Evolutionary conservation across 106 monocot species (phyloP), one percentile per base, ranked within the genome.

Genomic region (Dendrobium nobile): DNA sequence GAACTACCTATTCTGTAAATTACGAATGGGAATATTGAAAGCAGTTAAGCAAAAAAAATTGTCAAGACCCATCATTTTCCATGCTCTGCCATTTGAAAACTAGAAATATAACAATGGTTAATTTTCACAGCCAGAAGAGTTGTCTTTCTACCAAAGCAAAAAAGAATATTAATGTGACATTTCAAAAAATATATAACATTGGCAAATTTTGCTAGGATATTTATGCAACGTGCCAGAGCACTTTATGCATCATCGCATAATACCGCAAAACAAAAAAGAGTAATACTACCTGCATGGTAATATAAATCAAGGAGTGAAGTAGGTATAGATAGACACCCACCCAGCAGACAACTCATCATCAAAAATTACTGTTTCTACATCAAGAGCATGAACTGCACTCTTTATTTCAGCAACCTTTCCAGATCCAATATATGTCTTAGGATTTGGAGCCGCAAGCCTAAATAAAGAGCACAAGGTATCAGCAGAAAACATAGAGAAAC

Each of bases 371-470:
- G 94, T 92, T 84, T 98, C 92, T 51, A 94, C 90, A 85, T 90
- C 92, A 87, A 94, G 89, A 55, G 92, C 90, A 75, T 88, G 92
- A 54, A 98, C 78, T 78, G 97, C 90, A 84, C 81, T 92, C 85
- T 88, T 98, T 58, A 98, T 98, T 90, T 98, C 97, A 82, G 94
- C 80, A 82, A 91, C 94, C 85, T 98, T 98, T 67, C 97, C 97
- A 78, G 97, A 94, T 75, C 97, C 97, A 84, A 98, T 98, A 72
- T 98, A 98, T 64, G 94, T 94, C 81, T 91, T 94, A 77, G 94
- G 92, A 67, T 94, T 92, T 83, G 88, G 97, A 85, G 78, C 61
- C 68, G 86, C 72, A 90, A 97, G 89, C 89, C 97, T 97, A 81
- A 20, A 77, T 51, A 73, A 74, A 43, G 33, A 74, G 70, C 0